phyloP scores from a whole-genome alignment of 2,329 filamentous ascomycete species.

The Mariannaea sp. region DNA sequence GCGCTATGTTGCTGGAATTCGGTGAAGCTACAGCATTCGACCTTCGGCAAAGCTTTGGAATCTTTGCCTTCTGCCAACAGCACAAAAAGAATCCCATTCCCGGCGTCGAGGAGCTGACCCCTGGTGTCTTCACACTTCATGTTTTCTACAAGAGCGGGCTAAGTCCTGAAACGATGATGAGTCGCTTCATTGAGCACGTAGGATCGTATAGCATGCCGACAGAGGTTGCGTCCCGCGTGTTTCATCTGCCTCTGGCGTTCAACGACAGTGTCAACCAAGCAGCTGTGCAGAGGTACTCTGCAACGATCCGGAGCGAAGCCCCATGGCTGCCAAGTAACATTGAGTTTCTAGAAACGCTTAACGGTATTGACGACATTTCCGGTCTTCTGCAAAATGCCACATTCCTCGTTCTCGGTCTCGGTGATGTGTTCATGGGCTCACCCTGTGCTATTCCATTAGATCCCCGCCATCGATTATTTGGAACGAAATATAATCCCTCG shows the following conservation, averaged over 20 bases:
- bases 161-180: slow-evolving; percentile 27
- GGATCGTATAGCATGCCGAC: slow-evolving; percentile 30
- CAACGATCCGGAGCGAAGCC: slow-evolving; percentile 64
- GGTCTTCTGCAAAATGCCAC: slow-evolving; percentile 39
- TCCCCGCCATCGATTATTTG: slow-evolving; percentile 43
- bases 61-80: slow-evolving; percentile 42
- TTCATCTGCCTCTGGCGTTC: slow-evolving; percentile 47
- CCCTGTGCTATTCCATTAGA: slow-evolving; percentile 45
- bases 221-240: slow-evolving; percentile 37
- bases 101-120: slow-evolving; percentile 40
- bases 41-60: slow-evolving; percentile 41
- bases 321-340: slow-evolving; percentile 67
- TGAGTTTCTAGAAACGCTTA: slow-evolving; percentile 52
- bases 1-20: slow-evolving; percentile 44
- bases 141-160: slow-evolving; percentile 36
- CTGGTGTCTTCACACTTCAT: slow-evolving; percentile 44
- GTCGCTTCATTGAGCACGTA: slow-evolving; percentile 30
- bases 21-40: slow-evolving; percentile 38
- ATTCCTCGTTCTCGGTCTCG: slow-evolving; percentile 46
- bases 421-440: slow-evolving; percentile 47
- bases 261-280: slow-evolving; percentile 48
- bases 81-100: slow-evolving; percentile 37
- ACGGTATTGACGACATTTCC: slow-evolving; percentile 39
- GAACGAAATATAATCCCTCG: slow-evolving; percentile 47
- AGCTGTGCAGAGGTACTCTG: slow-evolving; percentile 64